Base-by-base conservation (phyloP, 2,329 filamentous ascomycete species). In the Ophiostoma sp. region DNA sequence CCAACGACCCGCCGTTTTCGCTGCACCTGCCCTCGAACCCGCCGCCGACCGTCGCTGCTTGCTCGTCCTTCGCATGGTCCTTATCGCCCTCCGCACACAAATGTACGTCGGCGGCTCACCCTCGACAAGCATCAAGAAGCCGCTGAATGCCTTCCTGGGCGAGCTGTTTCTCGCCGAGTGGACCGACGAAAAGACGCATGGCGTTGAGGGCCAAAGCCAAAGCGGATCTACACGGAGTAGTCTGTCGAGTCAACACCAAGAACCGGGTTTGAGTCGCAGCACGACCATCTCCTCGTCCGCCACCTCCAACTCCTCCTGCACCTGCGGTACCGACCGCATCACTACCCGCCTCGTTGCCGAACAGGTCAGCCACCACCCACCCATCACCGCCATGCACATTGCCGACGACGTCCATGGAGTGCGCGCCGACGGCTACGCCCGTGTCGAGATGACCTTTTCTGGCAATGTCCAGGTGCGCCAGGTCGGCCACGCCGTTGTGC, bases 301-400 rank as follows among this genome's bases (percentile, higher is more conserved):
- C 31, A 63, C 69, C 17, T 57, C 50, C 3, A 61, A 39, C 19
- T 55, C 66, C 17, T 69, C 71, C 59, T 72, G 55, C 19, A 7
- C 39, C 42, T 71, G 33, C 36, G 66, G 42, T 31, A 22, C 31
- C 64, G 15, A 52, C 28, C 33, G 22, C 69, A 75, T 77, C 15
- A 80, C 78, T 0, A 82, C 79, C 6, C 74, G 77, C 3, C 78
- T 83, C 25, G 78, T 83, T 4, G 81, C 85, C 39, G 86, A 87
- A 78, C 86, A 87, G 77, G 86, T 87, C 74, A 84, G 83, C 76
- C 86, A 87, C 74, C 86, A 87, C 77, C 86, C 86, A 31, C 86
- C 86, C 22, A 86, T 87, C 59, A 87, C 86, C 2, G 85, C 86
- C 1, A 86, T 87, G 79, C 85, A 85, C 78, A 83, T 87, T 39